A percentile compares a stretch with the other conserved stretches of the same genome.
Conservation (phyloP, 495 filamentous ascomycete genomes). For the Neurospora hispaniola region DNA sequence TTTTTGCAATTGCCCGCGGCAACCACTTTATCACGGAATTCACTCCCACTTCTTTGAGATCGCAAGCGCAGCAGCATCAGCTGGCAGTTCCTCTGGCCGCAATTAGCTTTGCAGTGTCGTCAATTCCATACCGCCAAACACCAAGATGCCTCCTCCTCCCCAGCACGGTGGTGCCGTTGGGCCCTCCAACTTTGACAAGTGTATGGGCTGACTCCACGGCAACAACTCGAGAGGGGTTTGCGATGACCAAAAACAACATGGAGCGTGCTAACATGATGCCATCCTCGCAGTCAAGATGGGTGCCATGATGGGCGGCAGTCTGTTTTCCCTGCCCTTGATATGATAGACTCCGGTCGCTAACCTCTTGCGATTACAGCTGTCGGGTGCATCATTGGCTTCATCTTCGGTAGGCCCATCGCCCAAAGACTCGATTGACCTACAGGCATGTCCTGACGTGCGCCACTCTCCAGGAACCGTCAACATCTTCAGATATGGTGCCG, state of each 20-base stretch:
- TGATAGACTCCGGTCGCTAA: slow-evolving; percentile 1
- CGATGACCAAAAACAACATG: slow-evolving; percentile 16
- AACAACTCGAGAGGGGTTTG: neutral
- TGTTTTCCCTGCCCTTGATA: slow-evolving; percentile 21
- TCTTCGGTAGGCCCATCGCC: slow-evolving; percentile 56
- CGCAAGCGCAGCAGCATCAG: neutral
- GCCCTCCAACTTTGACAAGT: slow-evolving; percentile 84
- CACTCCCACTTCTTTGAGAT: slow-evolving; percentile 1
- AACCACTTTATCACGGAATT: neutral
- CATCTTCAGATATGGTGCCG: slow-evolving; percentile 87
- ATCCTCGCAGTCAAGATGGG: slow-evolving; percentile 79
- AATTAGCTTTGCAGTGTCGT: neutral
- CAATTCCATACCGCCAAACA: slow-evolving; percentile 1
- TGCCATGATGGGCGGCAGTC: slow-evolving; percentile 95
- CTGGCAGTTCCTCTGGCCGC: neutral
- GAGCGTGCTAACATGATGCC: slow-evolving; percentile 15
- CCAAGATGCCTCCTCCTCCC: slow-evolving; percentile 39
- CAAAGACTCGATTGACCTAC: neutral
- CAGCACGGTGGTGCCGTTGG: slow-evolving; percentile 38
- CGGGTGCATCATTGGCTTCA: slow-evolving; percentile 92
- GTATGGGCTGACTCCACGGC: slow-evolving; percentile 37
- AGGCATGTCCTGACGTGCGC: slow-evolving; percentile 3
- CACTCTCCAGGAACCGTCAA: slow-evolving; percentile 66
- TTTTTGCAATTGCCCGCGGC: slow-evolving; percentile 12
- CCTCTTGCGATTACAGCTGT: slow-evolving; percentile 52